Evolutionary conservation across 176 grass and related monocot genomes (phyloP), one percentile per base, ranked within the genome.

Genomic region (Elymus sibiricus): DNA sequence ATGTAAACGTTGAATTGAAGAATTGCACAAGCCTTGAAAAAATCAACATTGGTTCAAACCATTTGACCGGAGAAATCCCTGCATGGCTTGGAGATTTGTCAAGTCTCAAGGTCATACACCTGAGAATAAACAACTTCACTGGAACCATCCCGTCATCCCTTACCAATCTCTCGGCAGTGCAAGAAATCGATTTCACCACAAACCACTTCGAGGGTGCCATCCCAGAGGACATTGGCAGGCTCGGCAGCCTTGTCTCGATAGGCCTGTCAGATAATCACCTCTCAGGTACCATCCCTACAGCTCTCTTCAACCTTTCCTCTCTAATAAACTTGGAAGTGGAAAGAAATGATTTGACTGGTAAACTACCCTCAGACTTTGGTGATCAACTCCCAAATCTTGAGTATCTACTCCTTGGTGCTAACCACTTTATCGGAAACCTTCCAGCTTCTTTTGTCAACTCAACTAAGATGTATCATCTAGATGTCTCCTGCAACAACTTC

Each of bases 381-480:
- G 80, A 38, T 42, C 58, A 61, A 17, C 51, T 87, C 44, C 82
- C 75, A 43, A 87, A 89, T 46, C 72, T 94, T 15, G 13, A 69
- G 16, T 2, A 2, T 12, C 17, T 94, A 5, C 68, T 37, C 11
- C 40, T 94, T 14, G 79, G 21, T 6, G 0, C 0, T 2, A 94
- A 94, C 44, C 71, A 83, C 3, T 81, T 91, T 27, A 80, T 74
- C 1, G 89, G 92, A 15, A 31, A 37, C 4, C 74, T 94, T 35
- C 89, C 92, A 5, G 28, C 70, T 12, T 89, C 77, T 13, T 82
- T 94, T 17, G 71, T 62, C 14, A 94, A 94, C 11, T 71, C 62
- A 62, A 84, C 92, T 6, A 15, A 24, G 24, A 38, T 94, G 21
- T 42, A 7, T 51, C 0, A 9, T 0, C 78, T 94, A 6, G 89